A percentile compares a stretch with the other conserved stretches of the same genome.
phyloP scores from a whole-genome alignment of 2,329 filamentous ascomycete genomes.

The Graphilbum fragrans region DNA sequence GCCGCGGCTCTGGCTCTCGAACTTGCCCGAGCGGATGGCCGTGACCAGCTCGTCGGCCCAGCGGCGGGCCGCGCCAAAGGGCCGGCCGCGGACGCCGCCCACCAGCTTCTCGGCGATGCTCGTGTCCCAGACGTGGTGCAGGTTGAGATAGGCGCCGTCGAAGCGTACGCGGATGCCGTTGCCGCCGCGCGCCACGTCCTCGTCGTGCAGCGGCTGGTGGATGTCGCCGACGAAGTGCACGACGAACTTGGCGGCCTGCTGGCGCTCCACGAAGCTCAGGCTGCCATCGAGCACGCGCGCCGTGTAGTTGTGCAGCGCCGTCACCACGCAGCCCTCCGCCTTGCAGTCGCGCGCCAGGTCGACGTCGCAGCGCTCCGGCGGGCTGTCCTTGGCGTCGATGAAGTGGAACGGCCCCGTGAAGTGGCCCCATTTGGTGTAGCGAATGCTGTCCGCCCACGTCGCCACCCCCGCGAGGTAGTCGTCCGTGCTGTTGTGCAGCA shows the following conservation, averaged over 20 bases:
- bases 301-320: constrained; percentile 50
- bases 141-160: constrained; percentile 43
- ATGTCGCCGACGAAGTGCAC: constrained; percentile 60
- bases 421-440: constrained; percentile 50
- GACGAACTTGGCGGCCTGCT: constrained; percentile 53
- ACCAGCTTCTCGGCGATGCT: constrained; percentile 54
- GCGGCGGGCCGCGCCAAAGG: constrained; percentile 34
- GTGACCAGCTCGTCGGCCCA: constrained; percentile 46
- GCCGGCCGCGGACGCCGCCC: constrained; percentile 39
- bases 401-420: constrained; percentile 55
- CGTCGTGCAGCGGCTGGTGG: constrained; percentile 56
- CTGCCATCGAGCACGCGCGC: constrained; percentile 33
- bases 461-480: constrained; percentile 52
- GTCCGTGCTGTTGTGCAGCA: constrained; percentile 40
- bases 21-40: constrained; percentile 45
- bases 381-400: constrained; percentile 55
- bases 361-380: constrained; percentile 44
- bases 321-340: constrained; percentile 47
- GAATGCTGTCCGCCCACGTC: constrained; percentile 55
- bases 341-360: constrained; percentile 51
- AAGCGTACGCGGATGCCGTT: constrained; percentile 57
- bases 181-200: constrained; percentile 51
- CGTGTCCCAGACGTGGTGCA: constrained; percentile 65
- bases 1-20: constrained; percentile 28
- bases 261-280: constrained; percentile 32